Evolutionary conservation across 805 yeast species (phyloP).

Genomic region (Cyberlindnera saturnus): DNA sequence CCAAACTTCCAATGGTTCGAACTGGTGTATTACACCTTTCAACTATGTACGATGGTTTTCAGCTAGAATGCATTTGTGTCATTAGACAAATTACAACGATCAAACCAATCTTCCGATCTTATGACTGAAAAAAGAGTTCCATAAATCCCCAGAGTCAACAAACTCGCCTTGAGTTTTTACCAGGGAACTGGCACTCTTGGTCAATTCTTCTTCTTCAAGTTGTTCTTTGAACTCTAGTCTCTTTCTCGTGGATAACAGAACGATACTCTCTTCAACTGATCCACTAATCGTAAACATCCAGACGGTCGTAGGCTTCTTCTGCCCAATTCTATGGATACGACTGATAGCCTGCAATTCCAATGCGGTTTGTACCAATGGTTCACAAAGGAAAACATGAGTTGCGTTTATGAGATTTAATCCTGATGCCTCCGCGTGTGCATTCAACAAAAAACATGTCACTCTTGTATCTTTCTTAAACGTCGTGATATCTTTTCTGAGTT

Average conservation of each 20-base stretch:
- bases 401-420: conserved; percentile 92
- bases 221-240: conserved; percentile 34
- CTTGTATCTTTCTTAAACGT: conserved; percentile 52
- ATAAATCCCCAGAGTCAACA: conserved; percentile 51
- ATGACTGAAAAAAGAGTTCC: conserved; percentile 51
- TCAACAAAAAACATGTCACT: conserved; percentile 79
- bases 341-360: conserved; percentile 89
- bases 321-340: conserved; percentile 91
- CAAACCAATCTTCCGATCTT: conserved; percentile 13
- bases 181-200: conserved; percentile 44
- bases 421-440: conserved; percentile 82
- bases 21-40: neutral
- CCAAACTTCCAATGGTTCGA: neutral
- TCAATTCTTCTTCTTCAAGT: conserved; percentile 51
- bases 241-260: conserved; percentile 58
- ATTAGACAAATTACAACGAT: neutral
- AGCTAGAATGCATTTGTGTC: no score
- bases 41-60: neutral
- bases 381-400: conserved; percentile 85
- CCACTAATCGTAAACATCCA: conserved; percentile 87
- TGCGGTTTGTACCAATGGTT: conserved; percentile 84
- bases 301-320: conserved; percentile 69
- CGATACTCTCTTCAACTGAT: conserved; percentile 86
- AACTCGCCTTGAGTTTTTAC: conserved; percentile 51
- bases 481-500: conserved; percentile 35